phyloP scores from a whole-genome alignment of 495 filamentous ascomycete species.

The Aspergillus egyptiacus region DNA sequence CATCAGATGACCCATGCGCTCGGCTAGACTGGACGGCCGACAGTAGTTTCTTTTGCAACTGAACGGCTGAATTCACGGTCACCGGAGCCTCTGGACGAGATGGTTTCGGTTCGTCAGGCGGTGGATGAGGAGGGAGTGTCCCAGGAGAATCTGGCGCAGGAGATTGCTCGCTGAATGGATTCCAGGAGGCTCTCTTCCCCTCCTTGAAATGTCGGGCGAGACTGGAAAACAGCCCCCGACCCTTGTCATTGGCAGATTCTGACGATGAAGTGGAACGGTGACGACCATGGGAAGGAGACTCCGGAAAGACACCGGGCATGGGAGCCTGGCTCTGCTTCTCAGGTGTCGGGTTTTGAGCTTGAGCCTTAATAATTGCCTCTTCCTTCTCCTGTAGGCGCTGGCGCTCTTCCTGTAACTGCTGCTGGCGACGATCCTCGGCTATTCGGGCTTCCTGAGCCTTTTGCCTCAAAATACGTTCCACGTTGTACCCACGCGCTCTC shows the following conservation, averaged over 20 bases:
- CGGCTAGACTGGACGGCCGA: constrained; percentile 79
- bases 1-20: constrained; percentile 61
- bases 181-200: constrained; percentile 24
- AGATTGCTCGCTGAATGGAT: constrained; percentile 21
- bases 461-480: constrained; percentile 79
- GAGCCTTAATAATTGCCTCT: constrained; percentile 44
- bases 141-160: constrained; percentile 18
- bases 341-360: constrained; percentile 29
- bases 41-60: constrained; percentile 55
- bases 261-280: constrained; percentile 17
- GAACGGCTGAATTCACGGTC: constrained; percentile 43
- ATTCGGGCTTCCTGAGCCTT: constrained; percentile 80
- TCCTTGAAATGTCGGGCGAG: constrained; percentile 61
- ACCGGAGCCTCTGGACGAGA: constrained; percentile 33
- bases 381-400: constrained; percentile 58
- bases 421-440: constrained; percentile 72
- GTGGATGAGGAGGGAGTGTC: constrained; percentile 44
- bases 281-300: constrained; percentile 51
- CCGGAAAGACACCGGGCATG: constrained; percentile 66
- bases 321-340: constrained; percentile 23
- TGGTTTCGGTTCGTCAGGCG: constrained; percentile 35
- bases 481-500: constrained; percentile 82
- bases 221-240: constrained; percentile 56
- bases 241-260: constrained; percentile 30
- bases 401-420: constrained; percentile 69